These are phyloP conservation scores for Aspergillus transmontanensis DNA, from an alignment of 2,329 filamentous ascomycete genomes.

Conservation along the genomic window DNA sequence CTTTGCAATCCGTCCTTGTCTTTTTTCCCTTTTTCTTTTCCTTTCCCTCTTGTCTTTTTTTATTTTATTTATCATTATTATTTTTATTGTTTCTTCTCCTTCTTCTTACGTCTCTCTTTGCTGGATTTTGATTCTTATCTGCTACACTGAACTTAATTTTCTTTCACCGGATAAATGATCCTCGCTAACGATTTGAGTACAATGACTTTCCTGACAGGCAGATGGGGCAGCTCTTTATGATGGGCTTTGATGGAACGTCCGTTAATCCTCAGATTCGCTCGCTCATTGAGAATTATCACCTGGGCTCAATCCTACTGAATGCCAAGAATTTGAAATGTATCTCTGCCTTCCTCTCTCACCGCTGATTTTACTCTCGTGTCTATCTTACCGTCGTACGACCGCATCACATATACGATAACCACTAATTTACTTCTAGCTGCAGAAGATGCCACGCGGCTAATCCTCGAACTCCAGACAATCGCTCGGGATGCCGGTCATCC, in stretches of 20 bases:
- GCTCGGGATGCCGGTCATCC: constrained; percentile 88
- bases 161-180: constrained; percentile 15
- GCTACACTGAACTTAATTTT: neutral
- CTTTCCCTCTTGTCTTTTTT: neutral
- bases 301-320: constrained; percentile 77
- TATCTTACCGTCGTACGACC: neutral
- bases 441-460: constrained; percentile 82
- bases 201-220: constrained; percentile 70
- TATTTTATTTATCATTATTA: neutral
- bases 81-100: constrained; percentile 38
- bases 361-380: neutral
- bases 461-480: constrained; percentile 89
- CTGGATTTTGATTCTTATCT: neutral
- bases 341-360: constrained; percentile 20
- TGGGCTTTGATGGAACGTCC: constrained; percentile 68
- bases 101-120: neutral
- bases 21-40: neutral
- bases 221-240: constrained; percentile 64
- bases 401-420: constrained; percentile 13
- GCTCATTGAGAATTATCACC: constrained; percentile 69
- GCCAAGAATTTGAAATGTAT: constrained; percentile 69
- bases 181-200: constrained; percentile 53
- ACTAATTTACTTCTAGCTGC: constrained; percentile 65
- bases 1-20: constrained; percentile 1
- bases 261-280: constrained; percentile 65